Evolutionary conservation across 2,329 filamentous ascomycete genomes (phyloP), one percentile per base, ranked within the genome.

Genomic region (Dactylellina haptotyla): DNA sequence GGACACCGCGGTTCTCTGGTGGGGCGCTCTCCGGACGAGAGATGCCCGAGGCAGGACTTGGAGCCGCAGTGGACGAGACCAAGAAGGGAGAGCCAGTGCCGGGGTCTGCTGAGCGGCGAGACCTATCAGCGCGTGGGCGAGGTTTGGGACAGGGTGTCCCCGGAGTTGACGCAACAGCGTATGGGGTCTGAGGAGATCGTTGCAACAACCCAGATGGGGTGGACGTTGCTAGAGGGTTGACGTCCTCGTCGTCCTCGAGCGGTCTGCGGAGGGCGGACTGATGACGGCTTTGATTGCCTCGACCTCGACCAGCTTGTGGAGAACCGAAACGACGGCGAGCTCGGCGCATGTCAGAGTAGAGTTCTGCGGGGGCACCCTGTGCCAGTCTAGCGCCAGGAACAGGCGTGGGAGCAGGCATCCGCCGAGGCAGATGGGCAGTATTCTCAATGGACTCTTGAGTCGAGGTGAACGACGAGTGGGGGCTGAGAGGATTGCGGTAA

Each of bases 371-470:
- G 20, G 14, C 18, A 23, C n/a, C n/a, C 28, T 39, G 4, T 18
- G 14, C 50, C 16, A 16, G 41, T 26, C 61, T 41, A 16, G 57
- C 25, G n/a, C 16, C 23, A 5, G 20, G 57, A 2, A 6, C 30
- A n/a, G 4, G 4, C 6, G 18, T 23, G 4, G 0, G 14, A 8
- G 5, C 26, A 5, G 43, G 59, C 48, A 54, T 58, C 1, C 61
- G 37, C 6, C 46, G 59, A 3, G 61, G 69, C 0, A 73, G 39
- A 14, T 61, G 45, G 5, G 37, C 2, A 14, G 61, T 73, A 16
- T 73, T 45, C 6, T 72, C 43, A 23, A 66, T 18, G 10, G 56
- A 28, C 1, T 45, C 53, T 26, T 73, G 61, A 5, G 61, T 56
- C 1, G 69, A 66, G 5, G 62, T 65, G 25, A 57, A 50, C n/a